Conservation (phyloP, 345 rosid species). For the Aquilaria malaccensis region DNA sequence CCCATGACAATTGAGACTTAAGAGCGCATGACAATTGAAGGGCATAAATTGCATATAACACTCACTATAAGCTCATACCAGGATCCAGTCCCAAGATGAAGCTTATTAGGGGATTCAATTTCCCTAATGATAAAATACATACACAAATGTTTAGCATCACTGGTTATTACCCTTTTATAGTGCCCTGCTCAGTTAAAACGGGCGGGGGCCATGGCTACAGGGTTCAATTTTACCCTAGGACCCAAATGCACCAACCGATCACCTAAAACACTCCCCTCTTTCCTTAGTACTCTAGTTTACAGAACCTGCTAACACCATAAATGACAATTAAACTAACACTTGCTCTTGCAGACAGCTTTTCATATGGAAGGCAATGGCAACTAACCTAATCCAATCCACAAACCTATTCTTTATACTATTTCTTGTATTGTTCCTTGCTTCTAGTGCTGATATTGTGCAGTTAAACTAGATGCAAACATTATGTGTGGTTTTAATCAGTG, state of each 20-base stretch:
- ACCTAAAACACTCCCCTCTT: conserved; percentile 25
- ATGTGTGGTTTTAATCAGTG: conserved; percentile 3
- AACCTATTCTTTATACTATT: conserved; percentile 9
- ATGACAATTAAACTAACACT: no score
- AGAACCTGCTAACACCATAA: no score
- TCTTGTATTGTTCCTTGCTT: conserved; percentile 19
- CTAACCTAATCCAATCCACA: conserved; percentile 7
- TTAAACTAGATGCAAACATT: conserved; percentile 27
- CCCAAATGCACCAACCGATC: conserved; percentile 26
- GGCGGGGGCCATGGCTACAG: conserved; percentile 24
- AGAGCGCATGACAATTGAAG: no score
- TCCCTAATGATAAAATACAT: conserved; percentile 7
- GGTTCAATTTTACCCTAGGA: conserved; percentile 24
- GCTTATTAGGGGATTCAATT: conserved; percentile 17
- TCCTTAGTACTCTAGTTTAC: conserved; percentile 3
- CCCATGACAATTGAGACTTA: no score
- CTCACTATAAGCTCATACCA: conserved; percentile 12
- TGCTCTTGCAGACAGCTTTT: not conserved
- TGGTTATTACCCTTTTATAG: conserved; percentile 5
- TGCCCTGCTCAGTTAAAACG: conserved; percentile 30
- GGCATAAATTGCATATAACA: no score
- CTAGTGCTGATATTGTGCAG: conserved; percentile 25
- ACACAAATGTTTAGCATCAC: no score
- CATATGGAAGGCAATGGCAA: conserved; percentile 13
- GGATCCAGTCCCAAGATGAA: conserved; percentile 55